Conservation (phyloP, 257 asterid genomes). For the Solanum sejunctum region DNA sequence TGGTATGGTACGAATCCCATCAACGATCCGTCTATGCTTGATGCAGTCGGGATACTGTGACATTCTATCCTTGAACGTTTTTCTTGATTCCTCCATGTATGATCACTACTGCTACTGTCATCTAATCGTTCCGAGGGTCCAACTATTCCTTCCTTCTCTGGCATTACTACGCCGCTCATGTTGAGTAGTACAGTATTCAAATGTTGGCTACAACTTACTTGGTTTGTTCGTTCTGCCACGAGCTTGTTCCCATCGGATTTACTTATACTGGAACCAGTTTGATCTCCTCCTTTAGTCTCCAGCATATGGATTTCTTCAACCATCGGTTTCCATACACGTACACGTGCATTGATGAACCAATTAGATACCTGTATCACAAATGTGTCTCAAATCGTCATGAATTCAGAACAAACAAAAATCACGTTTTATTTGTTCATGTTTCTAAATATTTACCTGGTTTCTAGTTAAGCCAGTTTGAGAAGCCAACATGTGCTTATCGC, state of each 20-base stretch:
- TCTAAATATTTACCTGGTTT: constrained; percentile 43
- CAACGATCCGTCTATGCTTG: constrained; percentile 25
- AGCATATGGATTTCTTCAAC: constrained; percentile 80
- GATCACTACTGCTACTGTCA: background rate
- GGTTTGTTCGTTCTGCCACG: background rate
- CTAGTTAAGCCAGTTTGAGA: constrained; percentile 76
- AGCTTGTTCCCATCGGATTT: background rate
- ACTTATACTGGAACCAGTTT: background rate
- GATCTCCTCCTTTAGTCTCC: constrained; percentile 43
- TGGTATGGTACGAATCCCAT: constrained; percentile 38
- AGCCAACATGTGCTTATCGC: constrained; percentile 80
- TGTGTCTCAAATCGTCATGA: background rate
- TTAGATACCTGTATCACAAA: constrained; percentile 46
- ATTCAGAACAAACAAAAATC: background rate
- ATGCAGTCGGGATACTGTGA: constrained; percentile 7
- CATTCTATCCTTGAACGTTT: constrained; percentile 39
- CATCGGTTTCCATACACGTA: constrained; percentile 91
- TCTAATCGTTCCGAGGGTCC: constrained; percentile 6
- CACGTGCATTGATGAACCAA: constrained; percentile 88
- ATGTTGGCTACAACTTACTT: constrained; percentile 1
- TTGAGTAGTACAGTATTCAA: background rate
- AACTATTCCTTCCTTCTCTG: constrained; percentile 7
- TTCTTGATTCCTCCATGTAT: constrained; percentile 44
- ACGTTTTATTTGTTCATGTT: background rate
- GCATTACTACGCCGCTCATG: background rate